Evolutionary conservation across 2,329 filamentous ascomycete species (phyloP).

Genomic region (Huntiella abstrusa): DNA sequence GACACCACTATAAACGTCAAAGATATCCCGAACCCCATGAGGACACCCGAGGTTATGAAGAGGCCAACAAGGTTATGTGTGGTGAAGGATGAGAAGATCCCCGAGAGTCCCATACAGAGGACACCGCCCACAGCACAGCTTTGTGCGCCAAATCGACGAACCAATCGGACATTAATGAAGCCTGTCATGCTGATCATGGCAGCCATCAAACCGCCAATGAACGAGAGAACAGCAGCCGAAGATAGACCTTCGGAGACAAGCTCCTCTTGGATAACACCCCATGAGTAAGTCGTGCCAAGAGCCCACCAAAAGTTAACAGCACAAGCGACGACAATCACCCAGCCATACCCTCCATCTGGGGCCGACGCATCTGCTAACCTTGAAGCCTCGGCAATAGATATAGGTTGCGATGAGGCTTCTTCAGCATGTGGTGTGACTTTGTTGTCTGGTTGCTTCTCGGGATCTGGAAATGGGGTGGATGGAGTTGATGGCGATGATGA

Average conservation of each 20-base stretch:
- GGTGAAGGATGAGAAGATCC: constrained; percentile 25
- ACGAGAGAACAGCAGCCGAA: constrained; percentile 33
- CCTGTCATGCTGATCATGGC: constrained; percentile 32
- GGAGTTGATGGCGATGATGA: background rate
- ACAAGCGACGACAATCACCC: constrained; percentile 32
- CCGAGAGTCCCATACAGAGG: constrained; percentile 27
- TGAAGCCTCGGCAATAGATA: constrained; percentile 22
- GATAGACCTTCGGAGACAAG: constrained; percentile 30
- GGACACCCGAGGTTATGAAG: constrained; percentile 18
- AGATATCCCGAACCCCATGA: constrained; percentile 19
- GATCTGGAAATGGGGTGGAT: background rate
- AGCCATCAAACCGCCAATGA: constrained; percentile 35
- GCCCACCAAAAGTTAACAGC: constrained; percentile 36
- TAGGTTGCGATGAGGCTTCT: background rate
- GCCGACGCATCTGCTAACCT: constrained; percentile 25
- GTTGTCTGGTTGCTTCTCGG: constrained; percentile 2
- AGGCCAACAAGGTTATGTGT: constrained; percentile 19
- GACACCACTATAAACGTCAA: constrained; percentile 28
- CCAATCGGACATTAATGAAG: constrained; percentile 31
- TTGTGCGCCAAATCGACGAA: constrained; percentile 29
- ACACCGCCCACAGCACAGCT: constrained; percentile 29
- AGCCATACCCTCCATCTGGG: constrained; percentile 38
- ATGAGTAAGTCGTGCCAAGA: constrained; percentile 36
- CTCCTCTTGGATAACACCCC: constrained; percentile 41
- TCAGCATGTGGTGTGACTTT: background rate